Evolutionary conservation across 2,329 filamentous ascomycete species (phyloP).

Genomic region (Colletotrichum tropicicola): DNA sequence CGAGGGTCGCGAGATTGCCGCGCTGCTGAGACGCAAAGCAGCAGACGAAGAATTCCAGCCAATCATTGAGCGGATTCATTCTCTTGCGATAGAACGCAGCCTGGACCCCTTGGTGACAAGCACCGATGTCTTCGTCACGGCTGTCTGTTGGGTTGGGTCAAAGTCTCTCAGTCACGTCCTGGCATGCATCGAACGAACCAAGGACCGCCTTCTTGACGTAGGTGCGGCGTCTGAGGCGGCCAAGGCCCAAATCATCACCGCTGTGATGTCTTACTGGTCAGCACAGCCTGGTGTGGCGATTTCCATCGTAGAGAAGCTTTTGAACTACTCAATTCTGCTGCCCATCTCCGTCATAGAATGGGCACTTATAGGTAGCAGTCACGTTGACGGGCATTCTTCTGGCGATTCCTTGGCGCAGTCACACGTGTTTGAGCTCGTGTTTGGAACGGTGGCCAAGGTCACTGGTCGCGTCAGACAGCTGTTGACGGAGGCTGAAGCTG

Average conservation of each 20-base stretch:
- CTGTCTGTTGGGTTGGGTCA: slow-evolving; percentile 91
- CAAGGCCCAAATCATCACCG: slow-evolving; percentile 86
- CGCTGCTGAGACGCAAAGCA: slow-evolving; percentile 84
- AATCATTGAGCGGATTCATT: slow-evolving; percentile 81
- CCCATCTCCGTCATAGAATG: slow-evolving; percentile 89
- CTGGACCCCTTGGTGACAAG: slow-evolving; percentile 85
- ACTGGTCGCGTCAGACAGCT: slow-evolving; percentile 87
- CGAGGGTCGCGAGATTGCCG: slow-evolving; percentile 84
- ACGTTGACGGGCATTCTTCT: slow-evolving; percentile 61
- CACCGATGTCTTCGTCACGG: slow-evolving; percentile 92
- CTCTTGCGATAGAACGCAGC: slow-evolving; percentile 75
- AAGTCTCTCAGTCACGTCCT: slow-evolving; percentile 97
- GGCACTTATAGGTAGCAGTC: slow-evolving; percentile 72
- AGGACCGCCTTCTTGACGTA: slow-evolving; percentile 84
- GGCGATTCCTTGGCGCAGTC: slow-evolving; percentile 76
- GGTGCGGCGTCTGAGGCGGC: slow-evolving; percentile 79
- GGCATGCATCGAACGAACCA: slow-evolving; percentile 94
- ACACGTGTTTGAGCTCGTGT: slow-evolving; percentile 90
- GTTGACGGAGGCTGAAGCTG: slow-evolving; percentile 57
- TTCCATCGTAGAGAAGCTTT: slow-evolving; percentile 92
- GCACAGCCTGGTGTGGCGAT: slow-evolving; percentile 92
- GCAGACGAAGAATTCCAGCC: slow-evolving; percentile 87
- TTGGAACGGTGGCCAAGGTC: slow-evolving; percentile 89
- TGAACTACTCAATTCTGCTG: slow-evolving; percentile 95
- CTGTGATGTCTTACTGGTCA: slow-evolving; percentile 92